phyloP scores from a whole-genome alignment of 1,284 basidiomycete species.

The Leccinum proximum region DNA sequence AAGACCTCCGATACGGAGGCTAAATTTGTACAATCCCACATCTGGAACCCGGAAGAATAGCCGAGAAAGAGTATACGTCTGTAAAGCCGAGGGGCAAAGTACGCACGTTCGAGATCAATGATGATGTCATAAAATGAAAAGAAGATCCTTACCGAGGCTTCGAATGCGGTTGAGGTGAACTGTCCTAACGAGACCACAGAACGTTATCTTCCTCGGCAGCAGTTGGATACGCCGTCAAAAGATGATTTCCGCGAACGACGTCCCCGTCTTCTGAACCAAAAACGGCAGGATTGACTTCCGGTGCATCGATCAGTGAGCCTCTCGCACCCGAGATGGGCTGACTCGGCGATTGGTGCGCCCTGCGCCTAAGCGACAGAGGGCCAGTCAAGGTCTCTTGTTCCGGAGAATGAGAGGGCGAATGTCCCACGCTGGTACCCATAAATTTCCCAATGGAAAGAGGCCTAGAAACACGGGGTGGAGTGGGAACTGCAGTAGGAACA shows the following conservation, averaged over 20 bases:
- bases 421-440: conserved; percentile 24
- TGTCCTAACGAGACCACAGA: conserved; percentile 28
- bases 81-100: conserved; percentile 2
- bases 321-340: conserved; percentile 9
- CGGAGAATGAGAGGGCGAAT: conserved; percentile 13
- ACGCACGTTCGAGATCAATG: conserved; percentile 7
- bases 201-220: conserved; percentile 31
- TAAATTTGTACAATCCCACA: conserved; percentile 67
- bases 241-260: conserved; percentile 11
- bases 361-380: conserved; percentile 10
- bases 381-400: conserved; percentile 11
- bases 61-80: conserved; percentile 59
- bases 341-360: conserved; percentile 5
- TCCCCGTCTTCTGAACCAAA: conserved; percentile 28
- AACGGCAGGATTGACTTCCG: conserved; percentile 13
- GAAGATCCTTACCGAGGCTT: conserved; percentile 20
- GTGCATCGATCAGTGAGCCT: conserved; percentile 11
- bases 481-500: conserved; percentile 44
- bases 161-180: conserved; percentile 14
- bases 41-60: conserved; percentile 56
- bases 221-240: conserved; percentile 25
- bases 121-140: not conserved
- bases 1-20: conserved; percentile 22
- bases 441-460: conserved; percentile 48
- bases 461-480: conserved; percentile 46